Conservation (phyloP, 352 stramenopile species). For the Hyaloperonospora brassicae region DNA sequence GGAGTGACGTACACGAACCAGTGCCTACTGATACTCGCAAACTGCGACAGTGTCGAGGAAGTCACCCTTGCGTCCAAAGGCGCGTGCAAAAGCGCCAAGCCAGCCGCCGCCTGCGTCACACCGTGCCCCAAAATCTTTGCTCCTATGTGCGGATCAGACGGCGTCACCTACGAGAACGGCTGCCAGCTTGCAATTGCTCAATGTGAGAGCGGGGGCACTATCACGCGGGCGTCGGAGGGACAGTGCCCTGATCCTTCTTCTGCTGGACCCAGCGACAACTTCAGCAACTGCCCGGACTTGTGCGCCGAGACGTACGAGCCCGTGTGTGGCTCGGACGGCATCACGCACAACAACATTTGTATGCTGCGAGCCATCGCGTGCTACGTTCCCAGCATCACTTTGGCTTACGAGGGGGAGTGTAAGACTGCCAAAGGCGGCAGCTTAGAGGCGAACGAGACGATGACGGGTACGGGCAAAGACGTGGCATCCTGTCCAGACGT, state of each 20-base stretch:
- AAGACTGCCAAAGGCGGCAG: conserved; percentile 3
- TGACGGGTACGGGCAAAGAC: too few species aligned
- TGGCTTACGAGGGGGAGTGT: conserved; percentile 32
- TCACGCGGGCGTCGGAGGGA: conserved; percentile 18
- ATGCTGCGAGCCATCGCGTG: conserved; percentile 5
- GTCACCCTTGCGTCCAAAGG: conserved; percentile 2
- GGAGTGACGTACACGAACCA: conserved; percentile 53
- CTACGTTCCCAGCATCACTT: conserved; percentile 19
- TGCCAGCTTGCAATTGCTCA: conserved; percentile 27
- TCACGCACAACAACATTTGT: conserved; percentile 41
- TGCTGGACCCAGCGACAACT: background rate
- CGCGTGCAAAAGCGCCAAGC: conserved; percentile 32
- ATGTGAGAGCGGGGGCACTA: conserved; percentile 18
- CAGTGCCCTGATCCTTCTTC: conserved; percentile 11
- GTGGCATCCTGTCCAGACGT: too few species aligned
- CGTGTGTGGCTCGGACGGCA: conserved; percentile 1
- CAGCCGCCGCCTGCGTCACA: background rate
- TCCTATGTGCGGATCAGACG: conserved; percentile 35
- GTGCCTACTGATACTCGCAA: conserved; percentile 47
- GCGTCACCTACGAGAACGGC: conserved; percentile 32
- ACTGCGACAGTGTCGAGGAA: conserved; percentile 26
- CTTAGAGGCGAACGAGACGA: background rate
- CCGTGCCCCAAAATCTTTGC: conserved; percentile 28
- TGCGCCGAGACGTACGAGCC: conserved; percentile 2
- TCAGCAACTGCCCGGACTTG: conserved; percentile 3